Percentiles rank a stretch among this genome's conserved stretches.
phyloP scores from a whole-genome alignment of 2,329 filamentous ascomycete genomes.

The Nemania sp. region DNA sequence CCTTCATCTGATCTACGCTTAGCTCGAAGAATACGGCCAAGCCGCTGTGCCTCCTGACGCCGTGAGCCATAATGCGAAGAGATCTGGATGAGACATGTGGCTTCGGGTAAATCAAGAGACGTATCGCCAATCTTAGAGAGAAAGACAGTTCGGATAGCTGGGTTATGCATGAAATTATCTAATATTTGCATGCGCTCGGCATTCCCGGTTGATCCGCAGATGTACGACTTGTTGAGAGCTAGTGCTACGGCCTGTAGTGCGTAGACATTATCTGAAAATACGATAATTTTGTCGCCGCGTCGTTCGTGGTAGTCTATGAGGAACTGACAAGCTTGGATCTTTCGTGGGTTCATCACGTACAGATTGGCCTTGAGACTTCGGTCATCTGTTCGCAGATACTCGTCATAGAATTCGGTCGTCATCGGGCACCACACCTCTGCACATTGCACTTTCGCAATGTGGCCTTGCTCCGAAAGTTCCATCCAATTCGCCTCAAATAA shows the following conservation, averaged over 20 bases:
- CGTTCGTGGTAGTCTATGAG: constrained; percentile 98
- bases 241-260: constrained; percentile 87
- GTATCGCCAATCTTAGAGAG: constrained; percentile 98
- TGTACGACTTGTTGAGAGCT: constrained; percentile 87
- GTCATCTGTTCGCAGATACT: constrained; percentile 75
- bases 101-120: constrained; percentile 95
- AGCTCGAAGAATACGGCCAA: constrained; percentile 92
- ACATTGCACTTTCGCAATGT: constrained; percentile 97
- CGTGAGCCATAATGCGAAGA: constrained; percentile 97
- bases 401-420: constrained; percentile 97
- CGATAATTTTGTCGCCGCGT: constrained; percentile 96
- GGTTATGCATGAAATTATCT: constrained; percentile 95
- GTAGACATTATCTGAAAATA: constrained; percentile 98
- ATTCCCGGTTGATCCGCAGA: constrained; percentile 90
- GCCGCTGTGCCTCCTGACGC: constrained; percentile 92
- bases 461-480: constrained; percentile 95
- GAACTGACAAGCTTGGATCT: constrained; percentile 97
- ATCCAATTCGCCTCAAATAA: constrained; percentile 99
- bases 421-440: constrained; percentile 99
- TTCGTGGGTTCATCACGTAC: constrained; percentile 97
- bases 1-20: constrained; percentile 97
- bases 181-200: constrained; percentile 87
- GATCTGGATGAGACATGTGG: constrained; percentile 96
- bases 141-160: constrained; percentile 90
- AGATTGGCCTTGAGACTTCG: constrained; percentile 61